Percentiles rank a stretch among this genome's conserved stretches.
phyloP scores from a whole-genome alignment of 768 basidiomycete genomes.

The Bullera alba region DNA sequence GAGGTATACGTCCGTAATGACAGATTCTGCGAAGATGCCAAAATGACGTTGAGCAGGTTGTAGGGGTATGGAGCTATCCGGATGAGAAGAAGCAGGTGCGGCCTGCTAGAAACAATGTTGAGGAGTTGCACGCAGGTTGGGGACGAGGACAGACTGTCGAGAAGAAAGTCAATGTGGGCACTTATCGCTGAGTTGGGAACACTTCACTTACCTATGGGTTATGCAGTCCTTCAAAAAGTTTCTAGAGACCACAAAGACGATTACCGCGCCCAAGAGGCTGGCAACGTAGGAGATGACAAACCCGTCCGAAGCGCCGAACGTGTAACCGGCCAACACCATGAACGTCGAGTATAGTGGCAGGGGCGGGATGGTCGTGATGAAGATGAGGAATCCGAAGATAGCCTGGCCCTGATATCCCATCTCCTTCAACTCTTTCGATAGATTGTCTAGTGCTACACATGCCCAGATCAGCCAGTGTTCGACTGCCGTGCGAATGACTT shows the following conservation, averaged over 20 bases:
- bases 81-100: conserved; percentile 81
- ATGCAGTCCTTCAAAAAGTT: conserved; percentile 61
- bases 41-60: conserved; percentile 91
- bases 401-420: conserved; percentile 68
- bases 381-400: conserved; percentile 57
- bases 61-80: conserved; percentile 56
- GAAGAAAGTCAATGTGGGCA: neutral
- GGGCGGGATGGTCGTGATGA: conserved; percentile 53
- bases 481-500: neutral
- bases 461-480: neutral
- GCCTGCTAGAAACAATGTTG: conserved; percentile 77
- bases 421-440: conserved; percentile 68
- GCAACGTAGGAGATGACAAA: conserved; percentile 80
- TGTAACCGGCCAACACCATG: conserved; percentile 85
- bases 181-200: neutral
- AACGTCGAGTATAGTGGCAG: conserved; percentile 87
- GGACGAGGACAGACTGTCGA: conserved; percentile 60
- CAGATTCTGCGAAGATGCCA: conserved; percentile 78
- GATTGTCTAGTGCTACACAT: conserved; percentile 64
- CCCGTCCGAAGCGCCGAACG: conserved; percentile 73
- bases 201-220: conserved; percentile 46
- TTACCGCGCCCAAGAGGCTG: conserved; percentile 73
- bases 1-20: conserved; percentile 53
- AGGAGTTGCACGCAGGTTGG: conserved; percentile 71
- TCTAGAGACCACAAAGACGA: conserved; percentile 75